phyloP scores from a whole-genome alignment of 208 protist species.

The Polymyxa betae region DNA sequence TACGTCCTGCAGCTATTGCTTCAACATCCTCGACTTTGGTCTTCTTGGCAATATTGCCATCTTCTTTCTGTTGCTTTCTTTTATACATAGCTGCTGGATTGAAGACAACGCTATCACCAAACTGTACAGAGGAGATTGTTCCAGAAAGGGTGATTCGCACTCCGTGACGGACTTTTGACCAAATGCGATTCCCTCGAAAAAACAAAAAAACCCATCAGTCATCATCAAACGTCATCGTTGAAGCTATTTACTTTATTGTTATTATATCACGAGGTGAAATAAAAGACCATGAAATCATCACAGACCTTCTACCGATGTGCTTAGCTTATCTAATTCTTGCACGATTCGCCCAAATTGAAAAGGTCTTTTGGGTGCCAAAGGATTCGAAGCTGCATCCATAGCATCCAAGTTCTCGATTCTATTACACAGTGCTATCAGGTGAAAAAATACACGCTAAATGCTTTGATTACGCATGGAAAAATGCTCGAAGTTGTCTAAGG shows the following conservation, averaged over 20 bases:
- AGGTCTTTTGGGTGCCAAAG: background rate
- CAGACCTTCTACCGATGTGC: background rate
- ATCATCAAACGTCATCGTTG: too few relatives aligned
- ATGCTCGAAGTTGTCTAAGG: background rate
- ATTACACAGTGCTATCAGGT: background rate
- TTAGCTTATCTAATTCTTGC: background rate
- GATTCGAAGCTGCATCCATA: background rate
- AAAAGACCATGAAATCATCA: too few relatives aligned
- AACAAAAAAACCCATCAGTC: too few relatives aligned
- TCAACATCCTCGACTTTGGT: conserved; percentile 19
- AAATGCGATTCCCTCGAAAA: too few relatives aligned
- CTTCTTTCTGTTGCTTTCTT: background rate
- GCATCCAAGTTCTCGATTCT: background rate
- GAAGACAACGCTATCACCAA: too few relatives aligned
- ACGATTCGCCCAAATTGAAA: background rate
- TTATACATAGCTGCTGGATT: conserved; percentile 25
- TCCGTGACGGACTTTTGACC: too few relatives aligned
- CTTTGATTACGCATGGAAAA: background rate
- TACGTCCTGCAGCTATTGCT: background rate
- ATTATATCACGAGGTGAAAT: too few relatives aligned
- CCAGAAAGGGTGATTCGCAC: too few relatives aligned
- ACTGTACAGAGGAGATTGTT: too few relatives aligned
- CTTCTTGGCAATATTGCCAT: background rate
- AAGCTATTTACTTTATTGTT: too few relatives aligned
- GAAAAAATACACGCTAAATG: background rate